These are phyloP conservation scores for Pelargonium citronellum DNA, from an alignment of 441 rosid species.

Conservation along the genomic window DNA sequence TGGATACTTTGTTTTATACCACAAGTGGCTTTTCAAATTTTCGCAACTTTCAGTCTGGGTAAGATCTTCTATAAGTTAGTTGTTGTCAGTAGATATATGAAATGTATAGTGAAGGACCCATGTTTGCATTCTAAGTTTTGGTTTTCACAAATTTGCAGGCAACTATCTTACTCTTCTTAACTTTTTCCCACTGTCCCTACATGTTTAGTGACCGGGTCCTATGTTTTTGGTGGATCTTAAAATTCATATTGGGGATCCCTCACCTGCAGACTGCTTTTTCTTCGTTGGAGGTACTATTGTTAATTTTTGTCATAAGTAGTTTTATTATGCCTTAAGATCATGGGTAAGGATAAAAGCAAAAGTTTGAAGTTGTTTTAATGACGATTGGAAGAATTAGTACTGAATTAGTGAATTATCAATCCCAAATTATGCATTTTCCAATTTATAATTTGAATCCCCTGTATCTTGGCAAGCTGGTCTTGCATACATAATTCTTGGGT, in stretches of 20 bases:
- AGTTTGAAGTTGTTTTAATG: background rate
- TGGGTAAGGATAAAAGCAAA: background rate
- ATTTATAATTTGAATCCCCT: background rate
- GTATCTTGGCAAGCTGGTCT: background rate
- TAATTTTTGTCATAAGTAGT: slow-evolving; percentile 10
- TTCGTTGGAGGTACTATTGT: slow-evolving; percentile 40
- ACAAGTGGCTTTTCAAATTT: slow-evolving; percentile 48
- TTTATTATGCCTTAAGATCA: background rate
- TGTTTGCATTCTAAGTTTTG: slow-evolving; percentile 17
- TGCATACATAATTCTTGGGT: background rate
- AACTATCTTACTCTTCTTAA: slow-evolving; percentile 37
- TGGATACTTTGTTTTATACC: slow-evolving; percentile 37
- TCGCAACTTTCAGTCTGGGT: slow-evolving; percentile 67
- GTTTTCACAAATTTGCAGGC: slow-evolving; percentile 34
- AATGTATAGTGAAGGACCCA: slow-evolving; percentile 10
- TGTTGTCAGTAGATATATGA: slow-evolving; percentile 11
- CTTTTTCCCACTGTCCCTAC: slow-evolving; percentile 28
- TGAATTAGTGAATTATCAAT: background rate
- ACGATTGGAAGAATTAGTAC: background rate
- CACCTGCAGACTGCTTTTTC: slow-evolving; percentile 41
- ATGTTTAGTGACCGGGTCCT: slow-evolving; percentile 38
- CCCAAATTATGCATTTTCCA: background rate
- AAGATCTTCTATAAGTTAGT: slow-evolving; percentile 26
- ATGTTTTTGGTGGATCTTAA: slow-evolving; percentile 75
- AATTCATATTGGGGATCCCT: slow-evolving; percentile 39